A percentile compares a stretch with the other conserved stretches of the same genome.
phyloP scores from a whole-genome alignment of 202 grass and related monocot species.

The Schoenoplectus tabernaemontani region DNA sequence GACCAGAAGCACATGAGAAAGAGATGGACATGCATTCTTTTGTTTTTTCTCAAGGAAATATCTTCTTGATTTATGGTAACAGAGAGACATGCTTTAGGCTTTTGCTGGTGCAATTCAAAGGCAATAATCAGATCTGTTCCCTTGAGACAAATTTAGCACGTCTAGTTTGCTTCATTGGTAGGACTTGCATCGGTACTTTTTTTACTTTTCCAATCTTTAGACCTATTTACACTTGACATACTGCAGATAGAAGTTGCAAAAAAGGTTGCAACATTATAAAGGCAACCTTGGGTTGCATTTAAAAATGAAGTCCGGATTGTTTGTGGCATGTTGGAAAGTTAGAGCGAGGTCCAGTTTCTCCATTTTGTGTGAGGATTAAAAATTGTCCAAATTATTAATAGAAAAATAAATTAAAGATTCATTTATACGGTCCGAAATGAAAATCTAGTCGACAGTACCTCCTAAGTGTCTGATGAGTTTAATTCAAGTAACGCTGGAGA shows the following conservation, averaged over 20 bases:
- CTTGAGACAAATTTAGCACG: not conserved
- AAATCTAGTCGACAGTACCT: no score
- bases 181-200: slow-evolving; percentile 4
- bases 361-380: no score
- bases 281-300: not conserved
- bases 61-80: not conserved
- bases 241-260: slow-evolving; percentile 5
- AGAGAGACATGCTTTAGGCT: slow-evolving; percentile 11
- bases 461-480: no score
- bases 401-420: no score
- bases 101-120: slow-evolving; percentile 19
- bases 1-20: slow-evolving; percentile 21
- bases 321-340: not conserved
- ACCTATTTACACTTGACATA: not conserved
- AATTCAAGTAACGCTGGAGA: no score
- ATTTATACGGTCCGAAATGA: no score
- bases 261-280: slow-evolving; percentile 7
- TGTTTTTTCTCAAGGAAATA: not conserved
- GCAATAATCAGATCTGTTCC: not conserved
- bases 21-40: slow-evolving; percentile 10
- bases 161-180: slow-evolving; percentile 10
- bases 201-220: slow-evolving; percentile 5
- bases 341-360: not conserved
- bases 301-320: not conserved
- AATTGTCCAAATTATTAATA: no score